Evolutionary conservation across 176 grass and related monocot genomes (phyloP), one percentile per base, ranked within the genome.

Genomic region (Tillandsia fasciculata): DNA sequence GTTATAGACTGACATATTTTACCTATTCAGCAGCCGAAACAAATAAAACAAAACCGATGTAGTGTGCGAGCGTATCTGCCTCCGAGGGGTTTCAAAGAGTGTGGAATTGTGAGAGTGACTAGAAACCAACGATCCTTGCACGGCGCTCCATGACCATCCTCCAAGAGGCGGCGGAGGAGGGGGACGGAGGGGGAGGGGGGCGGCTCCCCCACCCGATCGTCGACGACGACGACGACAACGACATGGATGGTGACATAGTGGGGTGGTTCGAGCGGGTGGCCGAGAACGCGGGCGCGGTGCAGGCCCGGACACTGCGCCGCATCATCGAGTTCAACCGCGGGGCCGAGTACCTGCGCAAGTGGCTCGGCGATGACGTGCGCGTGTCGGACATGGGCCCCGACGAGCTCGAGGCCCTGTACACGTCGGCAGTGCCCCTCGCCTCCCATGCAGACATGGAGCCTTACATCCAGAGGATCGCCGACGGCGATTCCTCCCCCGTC

Each of bases 401-500:
- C 7, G 75, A 24, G 66, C 65, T 77, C 17, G 52, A 77, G 75
- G 12, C 75, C 7, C n/a, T 69, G 29, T 77, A 49, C 75, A 63
- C 12, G 11, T 68, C 65, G 53, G 51, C 66, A 4, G 75, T 77
- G 20, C 75, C 75, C 14, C 75, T 77, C 20, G 75, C 14, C 42
- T 63, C 75, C 14, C 66, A 77, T 51, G 65, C 52, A 9, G 75
- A 77, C 65, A 11, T 69, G 52, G 65, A 77, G 29, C 65, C 75
- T 20, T 77, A 77, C 52, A 77, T 77, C 75, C 52, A 69, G 11
- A 66, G 75, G 12, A 77, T 77, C 75, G 75, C 75, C 8, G 17
- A 59, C 20, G 75, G 75, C 11, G 75, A 77, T 10, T 24, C 65
- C 8, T 58, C 65, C 10, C 66, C 66, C 0, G 2, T 77, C 52